phyloP scores from a whole-genome alignment of 106 monocot genomes.

The Dioscorea alata region DNA sequence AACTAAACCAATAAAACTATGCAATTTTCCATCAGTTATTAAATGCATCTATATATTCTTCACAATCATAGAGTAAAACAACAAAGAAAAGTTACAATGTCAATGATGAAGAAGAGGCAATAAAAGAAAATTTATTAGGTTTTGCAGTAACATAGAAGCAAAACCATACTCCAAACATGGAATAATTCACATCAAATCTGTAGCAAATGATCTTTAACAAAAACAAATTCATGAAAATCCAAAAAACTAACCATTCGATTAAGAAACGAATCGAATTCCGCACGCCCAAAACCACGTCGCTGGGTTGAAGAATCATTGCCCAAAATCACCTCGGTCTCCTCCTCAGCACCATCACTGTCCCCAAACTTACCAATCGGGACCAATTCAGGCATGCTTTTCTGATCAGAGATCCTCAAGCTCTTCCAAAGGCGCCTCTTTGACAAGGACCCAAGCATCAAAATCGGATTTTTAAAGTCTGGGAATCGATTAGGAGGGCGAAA shows the following conservation, averaged over 20 bases:
- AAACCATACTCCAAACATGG: neutral
- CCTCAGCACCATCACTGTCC: neutral
- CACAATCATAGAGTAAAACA: too few species aligned
- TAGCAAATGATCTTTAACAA: neutral
- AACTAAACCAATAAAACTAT: too few species aligned
- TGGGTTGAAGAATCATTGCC: slow-evolving; percentile 2
- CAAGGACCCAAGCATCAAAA: slow-evolving; percentile 20
- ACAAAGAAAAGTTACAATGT: too few species aligned
- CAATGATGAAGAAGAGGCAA: too few species aligned
- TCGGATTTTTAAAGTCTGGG: slow-evolving; percentile 13
- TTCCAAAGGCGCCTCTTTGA: slow-evolving; percentile 6
- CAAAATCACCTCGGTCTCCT: slow-evolving; percentile 25
- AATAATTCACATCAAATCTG: neutral
- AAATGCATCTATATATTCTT: too few species aligned
- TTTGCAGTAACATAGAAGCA: too few species aligned
- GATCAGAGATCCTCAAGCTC: slow-evolving; percentile 16
- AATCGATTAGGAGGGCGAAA: slow-evolving; percentile 1
- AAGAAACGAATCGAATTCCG: slow-evolving; percentile 21
- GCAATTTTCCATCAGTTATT: too few species aligned
- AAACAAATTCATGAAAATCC: neutral
- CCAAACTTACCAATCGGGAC: slow-evolving; percentile 5
- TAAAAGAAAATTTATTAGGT: too few species aligned
- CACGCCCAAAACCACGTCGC: neutral
- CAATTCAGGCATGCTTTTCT: slow-evolving; percentile 22
- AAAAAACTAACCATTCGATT: slow-evolving; percentile 36